Evolutionary conservation across 257 asterid species (phyloP).

Genomic region (Marsdenia floribunda): DNA sequence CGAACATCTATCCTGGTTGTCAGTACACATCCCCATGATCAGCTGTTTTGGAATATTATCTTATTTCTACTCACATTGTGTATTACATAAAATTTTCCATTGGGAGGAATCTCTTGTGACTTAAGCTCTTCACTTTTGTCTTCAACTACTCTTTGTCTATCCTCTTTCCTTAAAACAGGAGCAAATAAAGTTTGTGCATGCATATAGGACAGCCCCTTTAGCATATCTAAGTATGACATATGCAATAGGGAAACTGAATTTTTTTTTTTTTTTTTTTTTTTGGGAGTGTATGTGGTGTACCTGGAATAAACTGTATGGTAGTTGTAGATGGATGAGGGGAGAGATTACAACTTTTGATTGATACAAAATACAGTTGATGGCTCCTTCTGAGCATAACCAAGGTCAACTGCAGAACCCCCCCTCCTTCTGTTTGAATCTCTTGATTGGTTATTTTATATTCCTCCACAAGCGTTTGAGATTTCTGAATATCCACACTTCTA

Average conservation of each 20-base stretch:
- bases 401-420: neutral
- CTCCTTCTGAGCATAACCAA: neutral
- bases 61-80: neutral
- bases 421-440: neutral
- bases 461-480: neutral
- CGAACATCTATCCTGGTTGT: neutral
- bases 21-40: neutral
- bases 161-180: neutral
- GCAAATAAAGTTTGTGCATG: neutral
- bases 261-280: no score
- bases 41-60: neutral
- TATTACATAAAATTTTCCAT: neutral
- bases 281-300: neutral
- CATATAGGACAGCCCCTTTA: neutral
- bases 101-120: neutral
- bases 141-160: neutral
- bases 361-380: neutral
- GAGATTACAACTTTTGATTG: neutral
- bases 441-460: neutral
- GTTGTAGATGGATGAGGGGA: neutral
- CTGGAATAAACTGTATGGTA: neutral
- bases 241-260: neutral
- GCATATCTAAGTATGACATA: neutral
- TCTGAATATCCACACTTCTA: neutral
- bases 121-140: neutral